These are phyloP conservation scores for Allantophomopsis lycopodina DNA, from an alignment of 2,329 filamentous ascomycete species.

Conservation along the genomic window DNA sequence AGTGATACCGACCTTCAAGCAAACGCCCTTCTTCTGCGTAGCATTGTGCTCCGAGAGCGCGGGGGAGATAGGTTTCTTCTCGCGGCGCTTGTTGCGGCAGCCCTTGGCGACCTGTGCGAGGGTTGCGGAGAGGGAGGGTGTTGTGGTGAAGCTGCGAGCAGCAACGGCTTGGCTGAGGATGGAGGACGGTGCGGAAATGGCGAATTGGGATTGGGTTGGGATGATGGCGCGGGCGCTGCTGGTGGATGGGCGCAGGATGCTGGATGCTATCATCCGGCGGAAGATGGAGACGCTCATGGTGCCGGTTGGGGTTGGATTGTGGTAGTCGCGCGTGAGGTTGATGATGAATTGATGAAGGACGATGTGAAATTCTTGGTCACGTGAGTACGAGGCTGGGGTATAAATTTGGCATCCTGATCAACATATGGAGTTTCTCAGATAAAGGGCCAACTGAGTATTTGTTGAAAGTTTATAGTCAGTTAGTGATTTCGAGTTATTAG, in stretches of 20 bases:
- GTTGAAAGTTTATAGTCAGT: no score
- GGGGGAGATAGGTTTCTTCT: slow-evolving; percentile 68
- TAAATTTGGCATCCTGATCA: no score
- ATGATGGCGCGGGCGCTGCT: no score
- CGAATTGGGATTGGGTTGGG: neutral
- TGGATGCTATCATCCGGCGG: no score
- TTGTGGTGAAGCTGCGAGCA: slow-evolving; percentile 15
- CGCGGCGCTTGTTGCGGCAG: slow-evolving; percentile 65
- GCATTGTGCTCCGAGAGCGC: slow-evolving; percentile 56
- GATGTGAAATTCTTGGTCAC: no score
- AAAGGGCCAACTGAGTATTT: no score
- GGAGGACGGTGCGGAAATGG: neutral
- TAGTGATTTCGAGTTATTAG: no score
- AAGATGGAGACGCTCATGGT: slow-evolving; percentile 10
- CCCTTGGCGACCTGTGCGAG: slow-evolving; percentile 29
- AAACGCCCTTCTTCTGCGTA: slow-evolving; percentile 88
- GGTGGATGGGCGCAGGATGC: no score
- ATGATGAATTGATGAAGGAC: no score
- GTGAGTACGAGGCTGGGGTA: no score
- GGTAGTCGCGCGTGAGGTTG: no score
- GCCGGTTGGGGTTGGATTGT: neutral
- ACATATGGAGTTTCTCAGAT: no score
- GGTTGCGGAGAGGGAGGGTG: slow-evolving; percentile 14
- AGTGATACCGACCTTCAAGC: slow-evolving; percentile 82
- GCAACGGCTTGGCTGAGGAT: slow-evolving; percentile 1